Evolutionary conservation across 257 asterid genomes (phyloP), one percentile per base, ranked within the genome.

Genomic region (Salvia rosmarinus): DNA sequence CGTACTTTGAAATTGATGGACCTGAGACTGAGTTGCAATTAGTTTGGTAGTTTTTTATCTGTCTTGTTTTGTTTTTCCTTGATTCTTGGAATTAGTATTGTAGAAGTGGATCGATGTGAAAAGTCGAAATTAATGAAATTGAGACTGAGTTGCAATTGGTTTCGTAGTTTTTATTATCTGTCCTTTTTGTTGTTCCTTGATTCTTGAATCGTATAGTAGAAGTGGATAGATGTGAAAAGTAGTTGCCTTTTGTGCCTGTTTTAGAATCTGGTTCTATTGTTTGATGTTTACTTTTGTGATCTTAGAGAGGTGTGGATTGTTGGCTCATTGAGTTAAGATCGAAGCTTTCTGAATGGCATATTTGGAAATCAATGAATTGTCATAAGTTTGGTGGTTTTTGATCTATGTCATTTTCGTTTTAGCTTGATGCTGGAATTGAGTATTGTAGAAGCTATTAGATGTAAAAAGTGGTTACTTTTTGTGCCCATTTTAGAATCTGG

Each of bases 91-190:
- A 6, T 62, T 20, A 23, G 25, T 51, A 63, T 32, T 2, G 59
- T 64, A n/a, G 25, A 64, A 61, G 62, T 20, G 52, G 44, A 62
- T 50, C 23, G 17, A 67, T 21, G 65, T 75, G 37, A 25, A 60
- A 54, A 68, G 16, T 12, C 30, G 30, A 25, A 34, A 30, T 32
- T 71, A 17, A 63, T 39, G 71, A 40, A 10, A 50, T 39, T 11
- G 39, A 23, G 25, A 51, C 65, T 21, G 39, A 37, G n/a, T 17
- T 39, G 17, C 23, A 13, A 6, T 6, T 25, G 20, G 28, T 21
- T 65, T 56, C 37, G 67, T 21, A 44, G 14, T 3, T 43, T 19
- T 34, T 25, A n/a, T 46, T 12, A 1, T 8, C 6, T 43, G 30
- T 40, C 13, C 43, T 16, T 46, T 17, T 66, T 47, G 2, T 16